Conservation (phyloP, 1,284 basidiomycete species). For the Paramarasmius palmivorus region DNA sequence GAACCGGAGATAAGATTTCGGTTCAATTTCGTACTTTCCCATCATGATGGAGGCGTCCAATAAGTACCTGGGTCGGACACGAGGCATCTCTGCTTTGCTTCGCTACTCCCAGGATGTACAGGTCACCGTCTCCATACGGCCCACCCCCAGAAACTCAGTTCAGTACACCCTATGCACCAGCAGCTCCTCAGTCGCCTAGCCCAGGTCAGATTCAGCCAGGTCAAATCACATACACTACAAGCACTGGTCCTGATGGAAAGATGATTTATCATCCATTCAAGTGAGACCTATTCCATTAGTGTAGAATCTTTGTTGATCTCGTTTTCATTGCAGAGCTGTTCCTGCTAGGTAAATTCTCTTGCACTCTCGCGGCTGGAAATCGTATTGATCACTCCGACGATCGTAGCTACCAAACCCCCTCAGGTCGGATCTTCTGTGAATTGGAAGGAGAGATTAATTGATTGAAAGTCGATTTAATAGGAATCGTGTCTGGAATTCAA, state of each 20-base stretch:
- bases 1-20: too few relatives aligned
- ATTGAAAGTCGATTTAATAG: neutral
- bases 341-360: slow-evolving; percentile 54
- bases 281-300: slow-evolving; percentile 36
- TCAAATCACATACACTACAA: slow-evolving; percentile 68
- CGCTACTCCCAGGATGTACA: too few relatives aligned
- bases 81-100: too few relatives aligned
- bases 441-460: neutral
- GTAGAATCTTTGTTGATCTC: slow-evolving; percentile 11
- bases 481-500: slow-evolving; percentile 16
- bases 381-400: slow-evolving; percentile 25
- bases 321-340: slow-evolving; percentile 51
- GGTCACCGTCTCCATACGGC: slow-evolving; percentile 21
- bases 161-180: neutral
- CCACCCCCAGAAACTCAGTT: slow-evolving; percentile 15
- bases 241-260: slow-evolving; percentile 56
- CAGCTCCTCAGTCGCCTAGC: slow-evolving; percentile 5
- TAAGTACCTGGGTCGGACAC: too few relatives aligned
- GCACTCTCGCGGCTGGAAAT: slow-evolving; percentile 9
- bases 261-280: slow-evolving; percentile 69
- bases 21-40: too few relatives aligned
- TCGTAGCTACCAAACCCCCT: slow-evolving; percentile 66
- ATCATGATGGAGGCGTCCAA: too few relatives aligned
- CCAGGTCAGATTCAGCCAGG: slow-evolving; percentile 45
- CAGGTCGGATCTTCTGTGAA: slow-evolving; percentile 33